These are phyloP conservation scores for Trichoderma atrobrunneum DNA, from an alignment of 2,329 filamentous ascomycete genomes.

Conservation along the genomic window DNA sequence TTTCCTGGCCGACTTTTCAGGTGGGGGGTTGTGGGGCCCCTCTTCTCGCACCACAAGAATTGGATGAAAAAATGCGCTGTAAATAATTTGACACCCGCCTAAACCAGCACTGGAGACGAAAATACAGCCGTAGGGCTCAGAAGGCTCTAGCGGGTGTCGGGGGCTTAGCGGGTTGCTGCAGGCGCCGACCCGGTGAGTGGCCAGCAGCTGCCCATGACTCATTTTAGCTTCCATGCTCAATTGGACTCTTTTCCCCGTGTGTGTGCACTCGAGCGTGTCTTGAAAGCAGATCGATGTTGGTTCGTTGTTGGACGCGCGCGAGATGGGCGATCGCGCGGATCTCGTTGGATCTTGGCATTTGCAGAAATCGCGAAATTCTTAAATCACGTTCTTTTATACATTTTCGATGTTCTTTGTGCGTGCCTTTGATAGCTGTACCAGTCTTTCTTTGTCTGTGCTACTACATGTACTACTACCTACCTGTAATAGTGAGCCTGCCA, in stretches of 20 bases:
- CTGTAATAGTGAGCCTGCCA: too few species aligned
- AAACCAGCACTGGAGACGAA: too few species aligned
- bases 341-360: background rate
- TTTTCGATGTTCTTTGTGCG: background rate
- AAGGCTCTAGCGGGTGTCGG: slow-evolving; percentile 20
- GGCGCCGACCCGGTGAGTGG: slow-evolving; percentile 32
- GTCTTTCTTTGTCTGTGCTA: background rate
- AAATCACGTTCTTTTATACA: background rate
- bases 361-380: background rate
- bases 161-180: slow-evolving; percentile 31
- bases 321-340: background rate
- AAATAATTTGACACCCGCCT: background rate
- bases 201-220: slow-evolving; percentile 23
- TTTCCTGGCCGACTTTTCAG: background rate
- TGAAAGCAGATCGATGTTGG: background rate
- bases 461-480: too few species aligned
- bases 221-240: background rate
- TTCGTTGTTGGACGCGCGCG: slow-evolving; percentile 1
- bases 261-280: background rate
- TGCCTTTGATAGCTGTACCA: background rate
- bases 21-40: background rate
- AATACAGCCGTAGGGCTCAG: background rate
- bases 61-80: background rate
- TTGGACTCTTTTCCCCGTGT: background rate
- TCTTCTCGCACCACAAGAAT: background rate